Conservation (phyloP, 2,329 filamentous ascomycete species). For the Aspergillus unguis region DNA sequence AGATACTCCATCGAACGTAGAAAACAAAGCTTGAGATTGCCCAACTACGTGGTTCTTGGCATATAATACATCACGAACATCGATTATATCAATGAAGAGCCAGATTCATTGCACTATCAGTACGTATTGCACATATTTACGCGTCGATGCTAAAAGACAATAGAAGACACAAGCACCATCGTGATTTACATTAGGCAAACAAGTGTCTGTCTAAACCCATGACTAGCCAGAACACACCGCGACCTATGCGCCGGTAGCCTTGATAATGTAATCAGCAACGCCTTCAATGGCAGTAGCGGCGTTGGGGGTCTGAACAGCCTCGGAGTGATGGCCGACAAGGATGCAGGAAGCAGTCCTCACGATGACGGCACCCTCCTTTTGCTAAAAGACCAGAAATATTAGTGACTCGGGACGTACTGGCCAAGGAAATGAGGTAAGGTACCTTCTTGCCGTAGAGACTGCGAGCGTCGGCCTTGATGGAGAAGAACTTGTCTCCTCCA, state of each 20-base stretch:
- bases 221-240: slow-evolving; percentile 13
- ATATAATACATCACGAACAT: too few species aligned
- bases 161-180: slow-evolving; percentile 12
- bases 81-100: neutral
- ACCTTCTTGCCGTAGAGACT: slow-evolving; percentile 86
- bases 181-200: slow-evolving; percentile 18
- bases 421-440: slow-evolving; percentile 27
- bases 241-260: slow-evolving; percentile 30
- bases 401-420: neutral
- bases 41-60: too few species aligned
- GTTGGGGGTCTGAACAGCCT: slow-evolving; percentile 68
- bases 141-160: slow-evolving; percentile 13
- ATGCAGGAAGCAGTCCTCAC: slow-evolving; percentile 87
- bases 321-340: slow-evolving; percentile 81
- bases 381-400: slow-evolving; percentile 45
- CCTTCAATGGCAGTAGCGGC: slow-evolving; percentile 75
- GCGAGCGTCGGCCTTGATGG: slow-evolving; percentile 70
- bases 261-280: slow-evolving; percentile 77
- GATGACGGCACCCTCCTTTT: slow-evolving; percentile 74
- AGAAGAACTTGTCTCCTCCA: slow-evolving; percentile 72
- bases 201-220: slow-evolving; percentile 11
- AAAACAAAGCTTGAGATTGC: too few species aligned
- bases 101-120: slow-evolving; percentile 9
- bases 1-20: too few species aligned
- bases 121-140: slow-evolving; percentile 23